Base-by-base conservation (phyloP, 2,329 filamentous ascomycete genomes). In the Sporothrix sp. region DNA sequence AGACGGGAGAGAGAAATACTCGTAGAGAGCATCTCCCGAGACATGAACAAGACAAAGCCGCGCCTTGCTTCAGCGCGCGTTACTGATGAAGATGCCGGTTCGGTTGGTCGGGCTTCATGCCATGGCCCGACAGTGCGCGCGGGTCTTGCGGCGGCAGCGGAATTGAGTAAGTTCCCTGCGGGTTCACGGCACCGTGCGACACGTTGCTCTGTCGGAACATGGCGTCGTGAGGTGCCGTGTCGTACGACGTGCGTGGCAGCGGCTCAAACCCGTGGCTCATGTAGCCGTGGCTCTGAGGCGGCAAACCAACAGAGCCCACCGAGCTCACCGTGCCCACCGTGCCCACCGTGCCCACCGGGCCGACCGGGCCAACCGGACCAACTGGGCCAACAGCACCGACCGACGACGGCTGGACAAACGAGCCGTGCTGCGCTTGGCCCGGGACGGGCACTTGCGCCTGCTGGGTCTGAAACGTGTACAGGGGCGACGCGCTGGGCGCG, bases 401-500 rank as follows among this genome's bases (percentile, higher is more conserved):
- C n/a, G n/a, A n/a, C n/a, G n/a, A n/a, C n/a, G n/a, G n/a, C n/a
- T n/a, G 54, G 9, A 62, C 62, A 53, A 64, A 67, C 1, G 54
- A 42, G 2, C 35, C 32, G 13, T 55, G 52, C 18, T 50, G 50
- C 7, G 43, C 7, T 2, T 40, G 6, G 4, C 14, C 36, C 49
- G 49, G 3, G 35, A 8, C 32, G 47, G 52, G 3, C 28, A 20
- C 7, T 51, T 39, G 4, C n/a, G 63, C 54, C 20, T 67, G 66
- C 48, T 73, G 68, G 66, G 59, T 13, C 68, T 64, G 47, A 73
- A 75, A 1, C n/a, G 71, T 59, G 55, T 77, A 78, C 54, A 76
- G 61, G 0, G 71, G 56, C 1, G 71, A 60, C 2, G 66, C 66
- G 32, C 61, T 67, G 0, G 73, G 62, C 0, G 68, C 65, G 1